A percentile compares a stretch with the other conserved stretches of the same genome.
These are phyloP conservation scores for Brassica cretica DNA, from an alignment of 345 rosid genomes.

Conservation along the genomic window DNA sequence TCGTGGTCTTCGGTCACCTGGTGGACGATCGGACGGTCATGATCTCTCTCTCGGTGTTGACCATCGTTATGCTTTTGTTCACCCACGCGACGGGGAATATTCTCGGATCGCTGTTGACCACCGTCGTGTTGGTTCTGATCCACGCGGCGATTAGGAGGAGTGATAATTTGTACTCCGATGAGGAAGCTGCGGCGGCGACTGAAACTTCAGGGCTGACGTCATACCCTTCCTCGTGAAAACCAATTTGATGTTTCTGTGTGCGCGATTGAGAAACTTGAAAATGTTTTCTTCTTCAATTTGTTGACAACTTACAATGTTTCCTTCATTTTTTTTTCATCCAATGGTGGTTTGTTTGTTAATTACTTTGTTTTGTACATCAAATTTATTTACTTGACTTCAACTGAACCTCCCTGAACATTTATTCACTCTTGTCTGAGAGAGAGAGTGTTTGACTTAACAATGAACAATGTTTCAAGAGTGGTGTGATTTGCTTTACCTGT, in stretches of 20 bases:
- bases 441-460: background rate
- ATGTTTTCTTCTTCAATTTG: background rate
- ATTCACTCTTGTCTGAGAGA: constrained; percentile 8
- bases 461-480: constrained; percentile 15
- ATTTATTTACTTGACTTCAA: background rate
- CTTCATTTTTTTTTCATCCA: background rate
- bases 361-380: too few species aligned
- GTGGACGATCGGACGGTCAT: constrained; percentile 67
- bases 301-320: background rate
- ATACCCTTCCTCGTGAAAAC: constrained; percentile 28
- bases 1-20: constrained; percentile 48
- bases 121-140: constrained; percentile 49
- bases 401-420: constrained; percentile 32
- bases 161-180: constrained; percentile 64
- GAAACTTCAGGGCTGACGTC: constrained; percentile 40
- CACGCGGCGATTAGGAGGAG: constrained; percentile 69
- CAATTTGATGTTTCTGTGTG: background rate
- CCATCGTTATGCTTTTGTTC: constrained; percentile 62
- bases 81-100: constrained; percentile 64
- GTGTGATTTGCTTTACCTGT: constrained; percentile 55
- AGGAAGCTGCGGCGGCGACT: constrained; percentile 49
- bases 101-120: constrained; percentile 52
- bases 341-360: background rate
- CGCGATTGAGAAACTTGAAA: background rate
- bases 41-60: constrained; percentile 49